A percentile compares a stretch with the other conserved stretches of the same genome.
Conservation (phyloP, 495 filamentous ascomycete species). For the Melanomma pulvis-pyrius region DNA sequence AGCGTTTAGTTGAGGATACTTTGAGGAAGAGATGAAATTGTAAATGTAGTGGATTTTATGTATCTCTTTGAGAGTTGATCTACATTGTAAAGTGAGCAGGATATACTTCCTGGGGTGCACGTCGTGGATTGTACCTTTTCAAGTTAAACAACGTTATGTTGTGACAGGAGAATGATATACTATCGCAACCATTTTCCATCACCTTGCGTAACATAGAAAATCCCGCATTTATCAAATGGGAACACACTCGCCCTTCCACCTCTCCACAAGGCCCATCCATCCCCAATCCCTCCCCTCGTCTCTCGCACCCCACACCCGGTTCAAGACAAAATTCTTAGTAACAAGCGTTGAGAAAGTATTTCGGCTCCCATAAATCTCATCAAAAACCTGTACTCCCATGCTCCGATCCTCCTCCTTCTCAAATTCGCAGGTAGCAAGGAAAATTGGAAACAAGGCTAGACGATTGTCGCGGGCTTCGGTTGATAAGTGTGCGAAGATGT, state of each 20-base stretch:
- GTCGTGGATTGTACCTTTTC: too few species aligned
- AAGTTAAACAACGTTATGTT: not conserved
- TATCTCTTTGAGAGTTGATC: not conserved
- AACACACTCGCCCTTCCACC: not conserved
- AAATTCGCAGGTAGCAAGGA: not conserved
- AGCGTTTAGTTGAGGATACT: not conserved
- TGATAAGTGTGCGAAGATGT: not conserved
- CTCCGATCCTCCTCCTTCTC: not conserved
- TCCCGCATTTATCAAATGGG: not conserved
- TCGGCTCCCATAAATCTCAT: not conserved
- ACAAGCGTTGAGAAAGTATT: not conserved
- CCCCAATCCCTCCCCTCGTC: not conserved
- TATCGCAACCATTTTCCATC: not conserved
- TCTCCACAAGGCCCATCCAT: not conserved
- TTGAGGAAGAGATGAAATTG: not conserved
- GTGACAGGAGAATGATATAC: not conserved
- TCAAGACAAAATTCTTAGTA: not conserved
- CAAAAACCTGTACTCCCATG: not conserved
- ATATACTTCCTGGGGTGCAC: not conserved
- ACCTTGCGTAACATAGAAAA: not conserved
- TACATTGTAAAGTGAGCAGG: not conserved
- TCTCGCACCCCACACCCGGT: not conserved
- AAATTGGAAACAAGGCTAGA: not conserved
- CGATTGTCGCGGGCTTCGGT: not conserved
- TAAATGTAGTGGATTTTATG: not conserved